Percentiles rank a stretch among this genome's conserved stretches.
Evolutionary conservation across 352 stramenopile genomes (phyloP).

Genomic region (Globisporangium nagaii): DNA sequence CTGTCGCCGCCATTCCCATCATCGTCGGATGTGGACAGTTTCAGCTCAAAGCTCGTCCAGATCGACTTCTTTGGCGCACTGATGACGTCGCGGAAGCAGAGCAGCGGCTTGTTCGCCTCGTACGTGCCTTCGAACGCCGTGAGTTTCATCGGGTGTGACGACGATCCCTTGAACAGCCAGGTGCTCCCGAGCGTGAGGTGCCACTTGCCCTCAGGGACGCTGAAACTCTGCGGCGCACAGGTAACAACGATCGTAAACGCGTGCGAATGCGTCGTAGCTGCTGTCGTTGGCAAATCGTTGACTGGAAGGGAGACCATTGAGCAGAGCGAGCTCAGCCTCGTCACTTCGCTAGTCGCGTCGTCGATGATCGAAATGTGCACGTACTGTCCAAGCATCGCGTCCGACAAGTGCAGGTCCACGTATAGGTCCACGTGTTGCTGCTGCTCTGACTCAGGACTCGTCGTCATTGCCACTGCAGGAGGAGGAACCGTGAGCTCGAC

Average conservation of each 20-base stretch:
- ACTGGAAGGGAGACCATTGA: constrained; percentile 16
- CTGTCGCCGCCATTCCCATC: not conserved
- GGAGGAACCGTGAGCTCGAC: constrained; percentile 27
- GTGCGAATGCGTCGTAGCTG: not conserved
- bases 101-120: constrained; percentile 56
- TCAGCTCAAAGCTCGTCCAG: constrained; percentile 40
- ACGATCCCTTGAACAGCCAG: constrained; percentile 32
- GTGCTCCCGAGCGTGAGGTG: constrained; percentile 49
- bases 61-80: constrained; percentile 32
- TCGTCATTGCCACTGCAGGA: not conserved
- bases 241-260: constrained; percentile 62
- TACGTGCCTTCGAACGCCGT: constrained; percentile 49
- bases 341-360: constrained; percentile 29
- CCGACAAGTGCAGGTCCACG: constrained; percentile 55
- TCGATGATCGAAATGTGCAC: constrained; percentile 50
- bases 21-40: constrained; percentile 19
- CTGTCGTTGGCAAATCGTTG: not conserved
- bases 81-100: constrained; percentile 64
- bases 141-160: constrained; percentile 28
- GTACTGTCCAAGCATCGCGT: constrained; percentile 33
- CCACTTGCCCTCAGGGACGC: constrained; percentile 47
- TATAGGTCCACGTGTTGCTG: constrained; percentile 25
- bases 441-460: not conserved
- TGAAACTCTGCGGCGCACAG: constrained; percentile 22
- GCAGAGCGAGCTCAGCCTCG: constrained; percentile 27